phyloP scores from a whole-genome alignment of 1,139 yeast genomes.

The Diutina pseudorugosa region DNA sequence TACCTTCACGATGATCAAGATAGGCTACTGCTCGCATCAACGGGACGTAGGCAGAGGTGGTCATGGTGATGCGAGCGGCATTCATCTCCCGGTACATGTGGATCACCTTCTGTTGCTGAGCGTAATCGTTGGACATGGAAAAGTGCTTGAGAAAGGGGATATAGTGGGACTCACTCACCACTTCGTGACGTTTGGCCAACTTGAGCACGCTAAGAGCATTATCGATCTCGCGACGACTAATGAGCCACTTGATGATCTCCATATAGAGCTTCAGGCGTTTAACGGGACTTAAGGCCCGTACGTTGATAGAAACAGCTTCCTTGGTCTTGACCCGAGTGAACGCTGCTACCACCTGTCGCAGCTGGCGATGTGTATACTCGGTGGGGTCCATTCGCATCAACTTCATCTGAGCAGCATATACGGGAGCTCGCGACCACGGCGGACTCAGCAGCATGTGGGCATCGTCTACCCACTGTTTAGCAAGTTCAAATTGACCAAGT shows the following conservation, averaged over 20 bases:
- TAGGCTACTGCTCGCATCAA: conserved; percentile 31
- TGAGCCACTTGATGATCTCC: conserved; percentile 17
- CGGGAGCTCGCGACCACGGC: conserved; percentile 20
- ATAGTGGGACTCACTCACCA: conserved; percentile 16
- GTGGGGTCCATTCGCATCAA: background rate
- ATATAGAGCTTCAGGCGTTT: conserved; percentile 11
- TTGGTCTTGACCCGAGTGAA: background rate
- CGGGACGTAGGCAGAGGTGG: conserved; percentile 26
- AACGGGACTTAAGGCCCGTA: conserved; percentile 3
- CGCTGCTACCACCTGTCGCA: background rate
- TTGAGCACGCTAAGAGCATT: conserved; percentile 9
- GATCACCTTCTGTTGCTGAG: conserved; percentile 18
- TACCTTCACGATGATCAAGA: conserved; percentile 15
- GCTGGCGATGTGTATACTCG: background rate
- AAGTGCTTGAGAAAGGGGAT: conserved; percentile 19
- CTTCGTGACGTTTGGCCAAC: conserved; percentile 9
- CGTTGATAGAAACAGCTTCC: background rate
- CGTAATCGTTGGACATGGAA: conserved; percentile 15
- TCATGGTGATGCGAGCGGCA: conserved; percentile 16
- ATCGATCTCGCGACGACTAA: conserved; percentile 10
- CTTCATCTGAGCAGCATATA: conserved; percentile 18
- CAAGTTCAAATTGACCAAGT: conserved; percentile 22
- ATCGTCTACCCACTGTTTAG: conserved; percentile 17
- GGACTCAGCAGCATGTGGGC: conserved; percentile 18
- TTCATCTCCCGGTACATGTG: conserved; percentile 30